A percentile compares a stretch with the other conserved stretches of the same genome.
phyloP scores from a whole-genome alignment of 1,139 yeast species.

The Taiozyma sp. region DNA sequence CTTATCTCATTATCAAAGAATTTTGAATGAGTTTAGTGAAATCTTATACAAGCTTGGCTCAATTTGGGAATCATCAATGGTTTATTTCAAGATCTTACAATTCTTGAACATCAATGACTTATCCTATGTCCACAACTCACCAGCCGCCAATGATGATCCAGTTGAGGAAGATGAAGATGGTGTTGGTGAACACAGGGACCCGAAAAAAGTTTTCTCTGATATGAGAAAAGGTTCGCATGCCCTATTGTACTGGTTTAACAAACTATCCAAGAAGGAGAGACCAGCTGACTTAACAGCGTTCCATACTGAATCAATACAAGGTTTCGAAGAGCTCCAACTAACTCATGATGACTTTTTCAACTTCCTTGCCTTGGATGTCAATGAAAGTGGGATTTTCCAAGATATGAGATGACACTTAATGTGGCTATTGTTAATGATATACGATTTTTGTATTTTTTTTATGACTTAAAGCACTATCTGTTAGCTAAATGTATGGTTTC shows the following conservation, averaged over 20 bases:
- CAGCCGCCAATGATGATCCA: slow-evolving; percentile 5
- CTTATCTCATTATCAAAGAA: slow-evolving; percentile 19
- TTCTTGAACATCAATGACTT: slow-evolving; percentile 27
- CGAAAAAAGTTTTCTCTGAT: slow-evolving; percentile 25
- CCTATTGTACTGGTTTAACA: slow-evolving; percentile 23
- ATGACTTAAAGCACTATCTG: no score
- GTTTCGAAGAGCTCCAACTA: slow-evolving; percentile 23
- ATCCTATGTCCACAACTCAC: slow-evolving; percentile 17
- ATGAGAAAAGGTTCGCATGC: slow-evolving; percentile 27
- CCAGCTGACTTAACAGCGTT: slow-evolving; percentile 7
- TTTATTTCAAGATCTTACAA: slow-evolving; percentile 27
- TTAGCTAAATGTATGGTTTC: no score
- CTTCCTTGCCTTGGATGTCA: slow-evolving; percentile 21
- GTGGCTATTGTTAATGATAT: no score
- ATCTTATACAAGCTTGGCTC: slow-evolving; percentile 25
- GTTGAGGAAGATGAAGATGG: slow-evolving; percentile 13
- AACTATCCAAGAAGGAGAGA: slow-evolving; percentile 13
- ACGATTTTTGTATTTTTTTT: neutral
- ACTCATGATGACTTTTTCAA: slow-evolving; percentile 28
- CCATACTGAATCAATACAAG: slow-evolving; percentile 13
- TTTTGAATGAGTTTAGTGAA: slow-evolving; percentile 22
- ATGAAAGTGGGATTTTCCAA: slow-evolving; percentile 18
- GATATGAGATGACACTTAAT: slow-evolving; percentile 4
- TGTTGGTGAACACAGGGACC: slow-evolving; percentile 20
- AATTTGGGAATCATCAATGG: slow-evolving; percentile 28